Evolutionary conservation across 345 rosid genomes (phyloP).

Genomic region (Lagerstroemia speciosa): DNA sequence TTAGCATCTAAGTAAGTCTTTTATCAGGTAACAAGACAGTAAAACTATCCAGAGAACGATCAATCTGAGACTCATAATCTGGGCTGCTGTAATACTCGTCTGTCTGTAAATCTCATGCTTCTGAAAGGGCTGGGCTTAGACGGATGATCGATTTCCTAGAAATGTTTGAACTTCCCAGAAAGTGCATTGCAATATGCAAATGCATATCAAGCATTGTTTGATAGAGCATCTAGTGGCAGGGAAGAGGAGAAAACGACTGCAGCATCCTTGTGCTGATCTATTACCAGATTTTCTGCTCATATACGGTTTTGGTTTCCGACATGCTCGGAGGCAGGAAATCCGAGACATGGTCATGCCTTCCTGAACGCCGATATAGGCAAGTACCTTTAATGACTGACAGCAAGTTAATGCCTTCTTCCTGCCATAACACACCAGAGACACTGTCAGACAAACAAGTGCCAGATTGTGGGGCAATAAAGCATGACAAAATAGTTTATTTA

Average conservation of each 20-base stretch:
- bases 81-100: too few species aligned
- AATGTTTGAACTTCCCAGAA: too few species aligned
- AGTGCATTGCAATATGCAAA: neutral
- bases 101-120: too few species aligned
- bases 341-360: conserved; percentile 29
- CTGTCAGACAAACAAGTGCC: neutral
- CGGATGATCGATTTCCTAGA: too few species aligned
- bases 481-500: neutral
- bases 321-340: conserved; percentile 58
- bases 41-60: neutral
- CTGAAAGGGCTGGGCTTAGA: too few species aligned
- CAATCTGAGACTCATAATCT: too few species aligned
- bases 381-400: conserved; percentile 58
- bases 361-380: conserved; percentile 48
- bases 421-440: conserved; percentile 8
- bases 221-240: neutral
- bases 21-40: neutral
- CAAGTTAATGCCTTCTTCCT: conserved; percentile 63
- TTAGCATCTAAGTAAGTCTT: neutral
- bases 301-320: conserved; percentile 27
- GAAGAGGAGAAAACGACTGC: neutral
- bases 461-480: neutral
- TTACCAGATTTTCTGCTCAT: conserved; percentile 10
- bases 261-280: neutral
- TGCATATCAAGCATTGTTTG: neutral